phyloP scores from a whole-genome alignment of 495 filamentous ascomycete species.

The Penicillium turbatum region DNA sequence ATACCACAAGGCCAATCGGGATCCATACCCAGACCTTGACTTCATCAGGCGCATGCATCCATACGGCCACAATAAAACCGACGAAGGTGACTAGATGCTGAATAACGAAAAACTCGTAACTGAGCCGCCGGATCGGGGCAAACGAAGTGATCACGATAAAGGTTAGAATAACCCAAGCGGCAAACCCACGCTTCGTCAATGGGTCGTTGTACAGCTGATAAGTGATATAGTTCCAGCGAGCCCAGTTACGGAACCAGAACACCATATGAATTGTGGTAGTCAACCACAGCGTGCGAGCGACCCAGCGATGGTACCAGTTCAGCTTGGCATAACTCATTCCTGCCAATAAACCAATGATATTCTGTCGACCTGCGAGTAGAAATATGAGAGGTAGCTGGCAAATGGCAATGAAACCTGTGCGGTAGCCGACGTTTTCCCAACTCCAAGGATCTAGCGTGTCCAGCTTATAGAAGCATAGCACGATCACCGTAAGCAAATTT shows the following conservation, averaged over 20 bases:
- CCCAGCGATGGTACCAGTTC: slow-evolving; percentile 85
- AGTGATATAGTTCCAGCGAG: slow-evolving; percentile 56
- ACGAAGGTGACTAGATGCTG: slow-evolving; percentile 70
- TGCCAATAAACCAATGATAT: slow-evolving; percentile 62
- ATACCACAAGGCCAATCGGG: slow-evolving; percentile 62
- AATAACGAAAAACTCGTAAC: slow-evolving; percentile 77
- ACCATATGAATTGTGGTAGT: slow-evolving; percentile 71
- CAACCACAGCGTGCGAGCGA: slow-evolving; percentile 67
- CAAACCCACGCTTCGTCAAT: slow-evolving; percentile 64
- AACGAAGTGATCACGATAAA: slow-evolving; percentile 68
- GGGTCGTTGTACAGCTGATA: slow-evolving; percentile 58
- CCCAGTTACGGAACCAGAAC: slow-evolving; percentile 69
- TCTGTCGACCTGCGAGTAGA: slow-evolving; percentile 74
- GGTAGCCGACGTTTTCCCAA: slow-evolving; percentile 71
- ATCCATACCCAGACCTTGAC: slow-evolving; percentile 62
- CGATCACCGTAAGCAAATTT: slow-evolving; percentile 36
- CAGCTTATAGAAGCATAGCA: slow-evolving; percentile 43
- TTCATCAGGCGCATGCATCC: slow-evolving; percentile 56
- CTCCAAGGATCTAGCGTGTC: slow-evolving; percentile 37
- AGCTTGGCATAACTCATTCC: slow-evolving; percentile 70
- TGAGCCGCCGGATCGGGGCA: slow-evolving; percentile 60
- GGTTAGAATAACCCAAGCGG: slow-evolving; percentile 66
- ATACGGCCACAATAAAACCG: slow-evolving; percentile 62
- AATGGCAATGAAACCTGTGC: slow-evolving; percentile 70
- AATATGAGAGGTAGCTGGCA: slow-evolving; percentile 81